Conservation (phyloP, 768 basidiomycete genomes). For the Cyclocybe cylindracea region DNA sequence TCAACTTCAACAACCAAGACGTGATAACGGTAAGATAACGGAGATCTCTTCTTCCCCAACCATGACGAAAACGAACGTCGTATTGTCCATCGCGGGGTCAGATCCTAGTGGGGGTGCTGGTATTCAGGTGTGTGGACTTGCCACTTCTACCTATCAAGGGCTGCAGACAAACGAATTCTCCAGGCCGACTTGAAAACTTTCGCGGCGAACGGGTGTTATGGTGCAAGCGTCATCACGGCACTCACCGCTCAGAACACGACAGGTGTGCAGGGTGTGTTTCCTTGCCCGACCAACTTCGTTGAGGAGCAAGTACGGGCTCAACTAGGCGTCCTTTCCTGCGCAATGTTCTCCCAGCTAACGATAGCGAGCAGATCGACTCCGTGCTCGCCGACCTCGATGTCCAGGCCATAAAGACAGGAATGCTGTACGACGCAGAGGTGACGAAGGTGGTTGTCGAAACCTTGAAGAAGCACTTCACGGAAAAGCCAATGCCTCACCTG, state of each 20-base stretch:
- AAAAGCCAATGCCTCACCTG: conserved; percentile 44
- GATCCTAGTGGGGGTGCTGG: conserved; percentile 89
- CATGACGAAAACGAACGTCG: conserved; percentile 12
- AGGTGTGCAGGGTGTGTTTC: conserved; percentile 77
- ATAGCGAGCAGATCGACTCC: conserved; percentile 52
- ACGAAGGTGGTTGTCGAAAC: conserved; percentile 51
- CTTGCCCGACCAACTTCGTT: conserved; percentile 70
- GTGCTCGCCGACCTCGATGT: conserved; percentile 74
- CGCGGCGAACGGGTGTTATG: conserved; percentile 77
- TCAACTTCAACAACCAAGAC: no score
- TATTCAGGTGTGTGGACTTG: conserved; percentile 63
- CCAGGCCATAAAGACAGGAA: conserved; percentile 84
- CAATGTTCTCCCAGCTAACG: no score
- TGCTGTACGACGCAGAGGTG: conserved; percentile 70
- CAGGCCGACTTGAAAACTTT: conserved; percentile 90
- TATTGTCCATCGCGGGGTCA: conserved; percentile 78
- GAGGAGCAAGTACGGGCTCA: conserved; percentile 59
- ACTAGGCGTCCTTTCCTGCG: not conserved
- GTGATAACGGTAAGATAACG: no score
- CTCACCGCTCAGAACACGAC: conserved; percentile 88
- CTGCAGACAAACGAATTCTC: not conserved
- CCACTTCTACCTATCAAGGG: not conserved
- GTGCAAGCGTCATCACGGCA: conserved; percentile 80
- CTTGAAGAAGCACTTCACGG: conserved; percentile 43
- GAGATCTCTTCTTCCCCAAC: not conserved